Conservation (phyloP, 371 early-diverging fungal species). For the Smittium mucronatum region DNA sequence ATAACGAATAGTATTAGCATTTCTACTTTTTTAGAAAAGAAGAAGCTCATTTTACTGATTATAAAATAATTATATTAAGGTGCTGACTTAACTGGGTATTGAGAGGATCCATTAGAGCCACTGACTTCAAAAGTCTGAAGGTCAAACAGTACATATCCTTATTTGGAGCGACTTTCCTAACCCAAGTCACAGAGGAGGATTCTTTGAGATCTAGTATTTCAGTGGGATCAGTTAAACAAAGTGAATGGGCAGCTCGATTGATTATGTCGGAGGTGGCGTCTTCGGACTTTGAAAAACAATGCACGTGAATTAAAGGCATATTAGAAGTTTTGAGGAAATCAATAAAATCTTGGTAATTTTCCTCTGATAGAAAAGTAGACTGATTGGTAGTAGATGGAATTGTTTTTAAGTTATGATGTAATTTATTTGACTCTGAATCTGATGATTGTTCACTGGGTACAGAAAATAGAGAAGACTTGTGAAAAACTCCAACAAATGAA, state of each 20-base stretch:
- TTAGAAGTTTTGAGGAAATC: background rate
- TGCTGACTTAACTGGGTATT: background rate
- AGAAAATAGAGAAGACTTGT: constrained; percentile 31
- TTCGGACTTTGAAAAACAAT: constrained; percentile 82
- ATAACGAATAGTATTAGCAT: too few relatives aligned
- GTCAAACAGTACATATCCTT: constrained; percentile 96
- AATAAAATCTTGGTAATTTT: too few relatives aligned
- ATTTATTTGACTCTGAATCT: background rate
- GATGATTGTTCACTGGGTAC: constrained; percentile 12
- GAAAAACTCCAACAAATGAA: constrained; percentile 55
- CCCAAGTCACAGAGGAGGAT: constrained; percentile 44
- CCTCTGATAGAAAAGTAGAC: background rate
- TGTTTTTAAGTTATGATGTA: background rate
- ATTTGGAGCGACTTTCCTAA: constrained; percentile 91
- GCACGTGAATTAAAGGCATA: constrained; percentile 79
- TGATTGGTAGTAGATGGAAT: background rate
- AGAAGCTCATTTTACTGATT: too few relatives aligned
- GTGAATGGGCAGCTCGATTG: constrained; percentile 19
- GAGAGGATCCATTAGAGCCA: constrained; percentile 35
- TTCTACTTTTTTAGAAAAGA: too few relatives aligned
- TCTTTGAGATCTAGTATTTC: constrained; percentile 12
- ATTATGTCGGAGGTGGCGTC: constrained; percentile 36
- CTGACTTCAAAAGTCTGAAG: constrained; percentile 50
- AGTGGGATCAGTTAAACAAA: constrained; percentile 21
- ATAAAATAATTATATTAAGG: too few relatives aligned